Base-by-base conservation (phyloP, 352 stramenopile genomes). In the Pythium diclinum region DNA sequence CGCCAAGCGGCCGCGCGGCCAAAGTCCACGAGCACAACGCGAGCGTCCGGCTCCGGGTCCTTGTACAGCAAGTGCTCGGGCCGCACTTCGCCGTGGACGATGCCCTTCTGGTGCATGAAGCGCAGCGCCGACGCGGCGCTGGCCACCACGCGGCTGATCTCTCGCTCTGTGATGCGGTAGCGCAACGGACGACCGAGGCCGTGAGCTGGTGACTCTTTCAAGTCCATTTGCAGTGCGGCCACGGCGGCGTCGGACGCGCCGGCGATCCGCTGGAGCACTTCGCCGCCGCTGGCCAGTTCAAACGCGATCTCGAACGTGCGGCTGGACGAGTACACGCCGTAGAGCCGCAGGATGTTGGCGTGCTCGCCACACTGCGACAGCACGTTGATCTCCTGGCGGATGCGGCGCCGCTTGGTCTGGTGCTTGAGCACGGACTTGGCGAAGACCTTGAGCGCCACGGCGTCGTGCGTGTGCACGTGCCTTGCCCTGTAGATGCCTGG, bases 21-120 rank as follows among this genome's bases (percentile, higher is more conserved):
- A 61, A 93, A 93, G 36, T 83, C 78, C 0, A 71, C 79, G 23
- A 93, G 65, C 49, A 93, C 28, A 19, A 90, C 79, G 25, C 81
- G 77, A 23, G 84, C 70, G 55, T 89, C 76, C 0, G 79, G 75
- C 65, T 92, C 86, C 16, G 74, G 52, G 34, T 91, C 82, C 42
- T 68, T 85, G 59, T 85, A 92, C 0, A 94, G 74, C 48, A 94
- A 58, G 61, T 94, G 84, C 68, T 94, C 83, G 0, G 82, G 86
- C 0, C 83, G 73, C 34, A 94, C 62, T 59, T 91, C 81, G 36
- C 79, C 86, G 34, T 94, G 83, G 3, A 92, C 46, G 17, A 91
- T 59, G 13, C 71, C 71, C 5, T 59, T 72, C 0, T 53, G 56
- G 58, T 94, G 86, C 14, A 94, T 72, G 38, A 83, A 92, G 40